These are phyloP conservation scores for Aquilaria agallochum DNA, from an alignment of 441 rosid species.

Conservation along the genomic window DNA sequence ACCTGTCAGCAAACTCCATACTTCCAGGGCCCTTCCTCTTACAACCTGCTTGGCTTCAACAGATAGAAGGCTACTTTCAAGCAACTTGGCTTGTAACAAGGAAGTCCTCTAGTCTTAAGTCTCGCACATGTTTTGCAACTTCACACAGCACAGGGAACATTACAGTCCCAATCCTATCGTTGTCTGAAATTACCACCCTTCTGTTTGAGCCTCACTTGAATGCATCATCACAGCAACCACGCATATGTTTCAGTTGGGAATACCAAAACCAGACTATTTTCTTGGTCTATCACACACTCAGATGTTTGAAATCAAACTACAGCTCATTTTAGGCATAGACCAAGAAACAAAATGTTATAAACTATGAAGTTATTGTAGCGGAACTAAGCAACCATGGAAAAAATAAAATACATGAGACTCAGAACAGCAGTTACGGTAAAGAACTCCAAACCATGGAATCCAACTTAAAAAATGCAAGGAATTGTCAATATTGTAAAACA, in stretches of 20 bases:
- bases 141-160: constrained; percentile 48
- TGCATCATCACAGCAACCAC: too few relatives aligned
- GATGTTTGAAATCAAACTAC: constrained; percentile 34
- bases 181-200: constrained; percentile 71
- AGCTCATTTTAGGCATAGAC: constrained; percentile 16
- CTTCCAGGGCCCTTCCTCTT: constrained; percentile 63
- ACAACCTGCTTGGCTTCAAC: constrained; percentile 69
- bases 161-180: constrained; percentile 79
- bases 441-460: constrained; percentile 89
- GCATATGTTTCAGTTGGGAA: too few relatives aligned
- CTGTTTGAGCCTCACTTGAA: constrained; percentile 37
- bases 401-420: constrained; percentile 28
- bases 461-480: constrained; percentile 42
- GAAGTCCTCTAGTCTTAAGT: constrained; percentile 71
- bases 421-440: constrained; percentile 69
- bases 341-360: constrained; percentile 55
- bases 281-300: too few relatives aligned
- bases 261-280: too few relatives aligned
- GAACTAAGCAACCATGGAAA: too few relatives aligned
- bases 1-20: constrained; percentile 47
- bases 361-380: constrained; percentile 31
- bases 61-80: constrained; percentile 88
- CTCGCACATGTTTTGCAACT: constrained; percentile 60
- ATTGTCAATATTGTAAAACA: constrained; percentile 40
- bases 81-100: constrained; percentile 89